Percentiles rank a stretch among this genome's conserved stretches.
Conservation (phyloP, 2,329 filamentous ascomycete genomes). For the Fusarium beomiforme region DNA sequence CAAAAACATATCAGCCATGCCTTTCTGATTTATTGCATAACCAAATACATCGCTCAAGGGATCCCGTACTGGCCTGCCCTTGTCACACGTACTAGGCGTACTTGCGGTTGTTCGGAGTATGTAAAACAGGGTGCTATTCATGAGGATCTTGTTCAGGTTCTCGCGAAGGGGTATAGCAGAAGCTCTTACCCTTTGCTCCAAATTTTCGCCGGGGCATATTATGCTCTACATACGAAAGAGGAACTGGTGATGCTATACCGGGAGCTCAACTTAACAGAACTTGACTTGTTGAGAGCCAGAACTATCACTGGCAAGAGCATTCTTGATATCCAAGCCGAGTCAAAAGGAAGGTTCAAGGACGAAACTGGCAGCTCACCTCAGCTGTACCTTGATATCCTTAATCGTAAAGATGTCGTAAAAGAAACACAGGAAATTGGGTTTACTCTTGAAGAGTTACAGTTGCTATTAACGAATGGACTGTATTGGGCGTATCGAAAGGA, state of each 20-base stretch:
- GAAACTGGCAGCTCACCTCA: neutral
- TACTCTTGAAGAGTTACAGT: neutral
- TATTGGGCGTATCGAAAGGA: neutral
- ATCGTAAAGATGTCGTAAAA: neutral
- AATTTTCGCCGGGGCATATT: neutral
- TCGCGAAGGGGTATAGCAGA: neutral
- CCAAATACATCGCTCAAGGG: neutral
- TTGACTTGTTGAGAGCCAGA: neutral
- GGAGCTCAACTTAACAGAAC: neutral
- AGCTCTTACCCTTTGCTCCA: neutral
- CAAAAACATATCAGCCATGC: neutral
- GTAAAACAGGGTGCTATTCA: neutral
- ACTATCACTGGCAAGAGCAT: neutral
- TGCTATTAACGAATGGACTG: neutral
- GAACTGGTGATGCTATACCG: neutral
- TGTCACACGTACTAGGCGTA: too few relatives aligned
- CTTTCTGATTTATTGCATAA: neutral
- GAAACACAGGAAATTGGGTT: neutral
- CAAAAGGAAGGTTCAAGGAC: neutral
- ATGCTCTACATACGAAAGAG: neutral
- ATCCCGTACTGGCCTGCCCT: neutral
- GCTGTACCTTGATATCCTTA: neutral
- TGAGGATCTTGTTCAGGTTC: neutral
- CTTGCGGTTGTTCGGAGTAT: neutral
- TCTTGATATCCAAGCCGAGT: neutral